Conservation (phyloP, 2,329 filamentous ascomycete species). For the Colletotrichum tofieldiae region DNA sequence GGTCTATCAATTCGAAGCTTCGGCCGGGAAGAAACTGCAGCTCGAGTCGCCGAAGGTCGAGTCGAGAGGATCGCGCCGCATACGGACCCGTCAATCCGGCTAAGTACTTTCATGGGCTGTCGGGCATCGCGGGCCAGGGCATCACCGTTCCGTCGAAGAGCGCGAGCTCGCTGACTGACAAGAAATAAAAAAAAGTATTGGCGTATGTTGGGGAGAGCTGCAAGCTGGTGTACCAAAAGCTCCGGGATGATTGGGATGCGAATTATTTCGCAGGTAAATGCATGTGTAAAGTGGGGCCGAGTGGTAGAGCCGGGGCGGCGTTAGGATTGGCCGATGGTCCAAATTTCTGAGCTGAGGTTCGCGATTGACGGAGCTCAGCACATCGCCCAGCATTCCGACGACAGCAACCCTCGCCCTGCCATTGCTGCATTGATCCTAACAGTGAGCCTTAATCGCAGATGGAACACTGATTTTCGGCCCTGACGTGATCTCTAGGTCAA, state of each 20-base stretch:
- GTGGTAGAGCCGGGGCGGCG: conserved; percentile 25
- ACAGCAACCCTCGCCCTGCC: conserved; percentile 6
- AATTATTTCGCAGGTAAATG: conserved; percentile 40
- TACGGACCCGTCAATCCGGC: conserved; percentile 73
- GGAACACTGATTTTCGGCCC: no score
- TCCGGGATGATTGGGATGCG: conserved; percentile 32
- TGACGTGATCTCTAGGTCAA: conserved; percentile 27
- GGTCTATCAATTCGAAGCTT: conserved; percentile 36
- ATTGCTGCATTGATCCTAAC: neutral
- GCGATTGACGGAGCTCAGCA: conserved; percentile 8
- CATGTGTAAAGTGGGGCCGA: conserved; percentile 34
- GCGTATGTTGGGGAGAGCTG: conserved; percentile 14
- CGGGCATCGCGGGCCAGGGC: conserved; percentile 58
- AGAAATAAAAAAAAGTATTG: neutral
- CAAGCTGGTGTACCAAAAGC: conserved; percentile 32
- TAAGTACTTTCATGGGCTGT: conserved; percentile 73
- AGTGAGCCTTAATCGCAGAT: neutral
- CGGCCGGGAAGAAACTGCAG: conserved; percentile 30
- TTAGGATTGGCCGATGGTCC: conserved; percentile 44
- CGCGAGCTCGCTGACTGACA: conserved; percentile 2
- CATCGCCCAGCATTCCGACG: neutral
- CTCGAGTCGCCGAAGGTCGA: conserved; percentile 53
- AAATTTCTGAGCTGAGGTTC: conserved; percentile 41
- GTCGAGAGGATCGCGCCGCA: conserved; percentile 69
- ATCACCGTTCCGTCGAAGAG: conserved; percentile 40